A percentile compares a stretch with the other conserved stretches of the same genome.
Evolutionary conservation across 192 early-diverging fungal genomes (phyloP).

Genomic region (Gonapodya prolifera): DNA sequence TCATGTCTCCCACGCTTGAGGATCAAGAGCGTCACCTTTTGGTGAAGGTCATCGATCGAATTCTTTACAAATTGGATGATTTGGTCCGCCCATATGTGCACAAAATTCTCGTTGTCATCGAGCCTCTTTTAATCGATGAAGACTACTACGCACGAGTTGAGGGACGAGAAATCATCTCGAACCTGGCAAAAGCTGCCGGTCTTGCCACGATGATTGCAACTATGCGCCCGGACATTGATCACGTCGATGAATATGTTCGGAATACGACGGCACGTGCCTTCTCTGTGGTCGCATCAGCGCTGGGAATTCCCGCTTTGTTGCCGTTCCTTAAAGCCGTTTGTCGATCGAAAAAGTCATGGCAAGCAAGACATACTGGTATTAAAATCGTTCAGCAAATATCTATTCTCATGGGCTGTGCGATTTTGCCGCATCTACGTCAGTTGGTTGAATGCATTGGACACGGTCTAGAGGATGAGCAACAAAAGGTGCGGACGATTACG

Average conservation of each 20-base stretch:
- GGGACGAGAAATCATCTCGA: constrained; percentile 95
- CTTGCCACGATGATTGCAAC: constrained; percentile 96
- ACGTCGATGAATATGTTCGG: constrained; percentile 93
- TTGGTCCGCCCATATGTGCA: constrained; percentile 92
- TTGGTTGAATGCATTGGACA: constrained; percentile 84
- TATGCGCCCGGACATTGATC: constrained; percentile 99
- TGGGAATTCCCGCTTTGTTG: constrained; percentile 85
- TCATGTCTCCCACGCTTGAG: constrained; percentile 95
- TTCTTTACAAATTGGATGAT: constrained; percentile 90
- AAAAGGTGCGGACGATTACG: constrained; percentile 89
- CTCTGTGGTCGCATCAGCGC: constrained; percentile 89
- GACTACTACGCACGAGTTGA: constrained; percentile 96
- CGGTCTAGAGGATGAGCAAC: constrained; percentile 91
- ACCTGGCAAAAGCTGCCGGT: constrained; percentile 93
- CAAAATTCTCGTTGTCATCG: constrained; percentile 97
- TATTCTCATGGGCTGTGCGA: constrained; percentile 82
- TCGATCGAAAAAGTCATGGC: constrained; percentile 90
- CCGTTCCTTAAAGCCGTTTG: constrained; percentile 96
- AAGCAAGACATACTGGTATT: constrained; percentile 95
- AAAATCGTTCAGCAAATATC: constrained; percentile 97
- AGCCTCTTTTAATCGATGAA: constrained; percentile 92
- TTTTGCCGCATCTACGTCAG: constrained; percentile 85
- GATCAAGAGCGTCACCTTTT: constrained; percentile 97
- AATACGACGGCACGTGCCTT: constrained; percentile 97
- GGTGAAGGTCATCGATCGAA: constrained; percentile 95